Base-by-base conservation (phyloP, 139 green algal genomes). In the Coccomyxa sp. region DNA sequence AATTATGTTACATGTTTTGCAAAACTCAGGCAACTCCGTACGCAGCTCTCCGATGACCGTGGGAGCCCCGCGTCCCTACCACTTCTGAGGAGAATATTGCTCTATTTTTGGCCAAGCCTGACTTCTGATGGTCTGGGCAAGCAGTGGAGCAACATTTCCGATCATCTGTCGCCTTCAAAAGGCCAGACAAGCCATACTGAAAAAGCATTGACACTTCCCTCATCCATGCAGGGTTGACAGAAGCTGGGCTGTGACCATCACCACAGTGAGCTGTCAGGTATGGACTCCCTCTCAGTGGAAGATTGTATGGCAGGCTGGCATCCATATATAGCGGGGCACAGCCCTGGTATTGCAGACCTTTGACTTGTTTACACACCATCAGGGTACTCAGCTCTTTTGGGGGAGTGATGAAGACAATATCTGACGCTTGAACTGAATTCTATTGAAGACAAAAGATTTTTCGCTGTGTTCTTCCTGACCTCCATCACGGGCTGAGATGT, bases 401-500 rank as follows among this genome's bases (percentile, higher is more conserved):
- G 39, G 22, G 73, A 39, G 39, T 68, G n/a, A 44, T 44, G 39
- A 70, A 39, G n/a, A 36, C 24, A 64, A 64, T 31, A 31, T 82
- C 54, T 79, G 84, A 87, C 82, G 74, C 82, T 87, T 87, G 79
- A 87, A 58, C 82, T 82, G 82, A 87, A 74, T 38, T 76, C 29
- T 39, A 69, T 73, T 79, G 79, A 79, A 83, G 75, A 79, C 39
- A 80, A 76, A 78, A 44, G 75, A 64, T 31, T n/a, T 64, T 64
- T 68, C 77, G 84, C 86, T 90, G 86, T 83, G 86, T 90, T 90
- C 86, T 90, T 90, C 74, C 86, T 83, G 86, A 90, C 79, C 84
- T 81, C 27, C 73, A 27, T 64, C n/a, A 18, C 37, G 6, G 6
- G 37, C 35, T 69, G 68, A 41, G 71, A n/a, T 7, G 1, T 36